Evolutionary conservation across 768 basidiomycete genomes (phyloP).

Genomic region (Leucosporidium creatinivorum): DNA sequence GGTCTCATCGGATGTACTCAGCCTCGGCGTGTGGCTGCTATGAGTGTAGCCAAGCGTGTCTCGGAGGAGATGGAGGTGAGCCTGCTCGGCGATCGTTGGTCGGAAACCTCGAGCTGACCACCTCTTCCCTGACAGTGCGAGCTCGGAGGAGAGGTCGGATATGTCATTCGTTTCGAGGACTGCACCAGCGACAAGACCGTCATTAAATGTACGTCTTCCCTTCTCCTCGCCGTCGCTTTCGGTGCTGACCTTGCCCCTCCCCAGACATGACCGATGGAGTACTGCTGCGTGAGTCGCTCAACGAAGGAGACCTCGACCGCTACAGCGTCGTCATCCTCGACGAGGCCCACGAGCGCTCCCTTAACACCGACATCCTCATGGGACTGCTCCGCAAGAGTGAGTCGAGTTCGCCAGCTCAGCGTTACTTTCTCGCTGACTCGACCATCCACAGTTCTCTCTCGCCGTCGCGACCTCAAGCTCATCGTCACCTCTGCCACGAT

Average conservation of each 20-base stretch:
- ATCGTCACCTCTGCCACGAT: slow-evolving; percentile 99
- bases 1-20: slow-evolving; percentile 96
- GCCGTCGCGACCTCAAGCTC: slow-evolving; percentile 84
- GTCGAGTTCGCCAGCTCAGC: slow-evolving; percentile 35
- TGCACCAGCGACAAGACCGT: slow-evolving; percentile 89
- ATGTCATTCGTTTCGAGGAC: slow-evolving; percentile 97
- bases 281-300: slow-evolving; percentile 90
- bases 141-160: slow-evolving; percentile 83
- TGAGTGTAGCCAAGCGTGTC: slow-evolving; percentile 99
- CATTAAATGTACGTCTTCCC: slow-evolving; percentile 75
- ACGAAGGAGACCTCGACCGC: slow-evolving; percentile 94
- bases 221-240: background rate
- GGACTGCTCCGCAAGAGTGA: slow-evolving; percentile 85
- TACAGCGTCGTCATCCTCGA: slow-evolving; percentile 98
- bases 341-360: slow-evolving; percentile 93
- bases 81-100: background rate
- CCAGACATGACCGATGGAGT: slow-evolving; percentile 99
- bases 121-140: slow-evolving; percentile 55
- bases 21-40: slow-evolving; percentile 95
- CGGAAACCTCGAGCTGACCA: background rate
- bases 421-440: no score
- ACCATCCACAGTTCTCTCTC: no score
- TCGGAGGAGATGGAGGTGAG: slow-evolving; percentile 97
- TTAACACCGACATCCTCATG: slow-evolving; percentile 98
- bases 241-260: slow-evolving; percentile 13